These are phyloP conservation scores for Staphylotrichum longicolle DNA, from an alignment of 495 filamentous ascomycete species.

Conservation along the genomic window DNA sequence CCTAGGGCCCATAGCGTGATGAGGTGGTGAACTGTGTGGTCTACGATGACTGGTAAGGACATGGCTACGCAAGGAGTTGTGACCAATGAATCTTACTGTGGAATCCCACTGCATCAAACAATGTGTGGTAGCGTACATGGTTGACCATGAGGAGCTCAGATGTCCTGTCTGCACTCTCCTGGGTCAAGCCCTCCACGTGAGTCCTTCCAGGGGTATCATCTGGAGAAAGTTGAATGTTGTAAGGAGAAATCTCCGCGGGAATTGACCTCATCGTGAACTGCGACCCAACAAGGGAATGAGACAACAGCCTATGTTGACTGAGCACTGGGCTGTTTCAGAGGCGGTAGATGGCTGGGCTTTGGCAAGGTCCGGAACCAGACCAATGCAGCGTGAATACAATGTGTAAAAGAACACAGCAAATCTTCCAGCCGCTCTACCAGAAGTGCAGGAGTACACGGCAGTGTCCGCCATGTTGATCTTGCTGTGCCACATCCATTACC, in stretches of 20 bases:
- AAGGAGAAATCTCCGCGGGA: background rate
- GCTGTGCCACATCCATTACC: no score
- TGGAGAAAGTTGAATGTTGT: constrained; percentile 5
- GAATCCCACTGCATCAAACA: constrained; percentile 11
- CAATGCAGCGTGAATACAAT: no score
- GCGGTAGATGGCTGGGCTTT: no score
- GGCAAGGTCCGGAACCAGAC: no score
- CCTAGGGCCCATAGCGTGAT: constrained; percentile 63
- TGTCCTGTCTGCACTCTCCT: constrained; percentile 8
- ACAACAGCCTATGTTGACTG: background rate
- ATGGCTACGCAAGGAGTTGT: background rate
- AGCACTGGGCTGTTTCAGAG: background rate
- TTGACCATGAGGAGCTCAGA: constrained; percentile 22
- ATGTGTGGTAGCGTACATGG: constrained; percentile 19
- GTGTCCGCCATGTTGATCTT: no score
- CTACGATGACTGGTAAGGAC: background rate
- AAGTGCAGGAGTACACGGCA: no score
- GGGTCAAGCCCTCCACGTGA: background rate
- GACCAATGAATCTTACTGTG: constrained; percentile 13
- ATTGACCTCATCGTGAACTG: background rate
- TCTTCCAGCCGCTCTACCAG: no score
- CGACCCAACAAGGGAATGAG: background rate
- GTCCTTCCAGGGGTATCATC: constrained; percentile 5
- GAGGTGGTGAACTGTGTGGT: constrained; percentile 60
- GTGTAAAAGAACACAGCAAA: no score